Conservation (phyloP, 2,329 filamentous ascomycete species). For the Aureobasidium mangrovei region DNA sequence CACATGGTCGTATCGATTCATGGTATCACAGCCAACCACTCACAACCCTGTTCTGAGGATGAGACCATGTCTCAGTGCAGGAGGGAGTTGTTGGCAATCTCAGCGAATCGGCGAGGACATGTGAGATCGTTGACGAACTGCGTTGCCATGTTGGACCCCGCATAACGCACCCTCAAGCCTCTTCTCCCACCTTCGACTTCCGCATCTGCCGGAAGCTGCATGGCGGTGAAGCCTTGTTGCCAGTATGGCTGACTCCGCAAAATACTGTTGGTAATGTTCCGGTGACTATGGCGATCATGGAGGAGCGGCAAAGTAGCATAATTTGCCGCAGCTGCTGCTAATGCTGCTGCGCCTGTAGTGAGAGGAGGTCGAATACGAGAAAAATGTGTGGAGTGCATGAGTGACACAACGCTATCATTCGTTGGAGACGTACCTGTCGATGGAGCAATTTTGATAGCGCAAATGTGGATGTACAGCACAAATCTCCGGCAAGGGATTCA, state of each 20-base stretch:
- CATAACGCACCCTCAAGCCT: not conserved
- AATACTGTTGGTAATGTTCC: not conserved
- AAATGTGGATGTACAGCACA: slow-evolving; percentile 3
- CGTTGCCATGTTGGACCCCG: not conserved
- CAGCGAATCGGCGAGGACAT: not conserved
- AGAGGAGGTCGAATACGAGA: not conserved
- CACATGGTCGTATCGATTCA: not conserved
- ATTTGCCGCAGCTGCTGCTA: not conserved
- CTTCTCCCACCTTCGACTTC: not conserved
- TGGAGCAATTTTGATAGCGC: slow-evolving; percentile 2
- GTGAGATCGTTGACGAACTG: slow-evolving; percentile 1
- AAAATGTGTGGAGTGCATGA: slow-evolving; percentile 2
- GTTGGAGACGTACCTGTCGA: not conserved
- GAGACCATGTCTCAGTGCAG: slow-evolving; percentile 4
- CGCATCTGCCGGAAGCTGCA: not conserved
- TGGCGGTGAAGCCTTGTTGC: not conserved
- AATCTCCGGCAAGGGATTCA: slow-evolving; percentile 6
- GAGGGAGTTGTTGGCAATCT: not conserved
- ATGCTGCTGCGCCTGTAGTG: not conserved
- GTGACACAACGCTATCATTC: slow-evolving; percentile 9
- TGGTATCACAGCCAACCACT: not conserved
- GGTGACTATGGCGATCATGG: not conserved
- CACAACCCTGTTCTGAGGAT: slow-evolving; percentile 1
- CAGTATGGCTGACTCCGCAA: not conserved
- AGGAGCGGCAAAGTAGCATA: slow-evolving; percentile 1